These are phyloP conservation scores for Crithidia fasciculata DNA, from an alignment of 208 protist species.

Conservation along the genomic window DNA sequence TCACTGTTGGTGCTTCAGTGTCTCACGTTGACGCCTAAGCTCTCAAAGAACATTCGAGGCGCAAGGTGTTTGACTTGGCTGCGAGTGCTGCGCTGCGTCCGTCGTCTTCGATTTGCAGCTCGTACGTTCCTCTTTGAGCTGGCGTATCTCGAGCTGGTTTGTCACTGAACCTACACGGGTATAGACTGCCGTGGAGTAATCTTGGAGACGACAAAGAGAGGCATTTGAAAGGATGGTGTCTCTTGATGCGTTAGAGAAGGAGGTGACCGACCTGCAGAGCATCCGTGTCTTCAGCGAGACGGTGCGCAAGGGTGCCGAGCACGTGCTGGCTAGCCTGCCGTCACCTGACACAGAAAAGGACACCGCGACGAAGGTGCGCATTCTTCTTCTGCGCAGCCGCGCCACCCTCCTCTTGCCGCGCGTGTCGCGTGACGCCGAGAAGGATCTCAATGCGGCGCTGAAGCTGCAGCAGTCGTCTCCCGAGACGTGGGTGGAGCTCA, in stretches of 20 bases:
- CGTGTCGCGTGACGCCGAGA: conserved; percentile 80
- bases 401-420: conserved; percentile 63
- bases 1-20: no score
- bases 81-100: no score
- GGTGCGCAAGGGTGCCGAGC: conserved; percentile 53
- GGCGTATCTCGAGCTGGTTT: no score
- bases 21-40: no score
- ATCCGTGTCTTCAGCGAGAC: conserved; percentile 70
- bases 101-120: no score
- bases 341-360: conserved; percentile 53
- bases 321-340: conserved; percentile 52
- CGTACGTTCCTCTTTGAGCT: no score
- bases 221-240: conserved; percentile 5
- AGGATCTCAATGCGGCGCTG: conserved; percentile 70
- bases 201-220: no score
- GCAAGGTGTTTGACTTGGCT: no score
- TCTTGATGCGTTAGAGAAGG: conserved; percentile 58
- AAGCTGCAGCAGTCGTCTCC: conserved; percentile 61
- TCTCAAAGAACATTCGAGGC: no score
- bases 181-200: no score
- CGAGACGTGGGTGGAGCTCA: conserved; percentile 79
- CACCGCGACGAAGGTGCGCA: conserved; percentile 55
- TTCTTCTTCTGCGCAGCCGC: conserved; percentile 69
- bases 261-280: conserved; percentile 52
- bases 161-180: no score